Evolutionary conservation across 768 basidiomycete genomes (phyloP), one percentile per base, ranked within the genome.

Genomic region (Xerocomus potaroensis): DNA sequence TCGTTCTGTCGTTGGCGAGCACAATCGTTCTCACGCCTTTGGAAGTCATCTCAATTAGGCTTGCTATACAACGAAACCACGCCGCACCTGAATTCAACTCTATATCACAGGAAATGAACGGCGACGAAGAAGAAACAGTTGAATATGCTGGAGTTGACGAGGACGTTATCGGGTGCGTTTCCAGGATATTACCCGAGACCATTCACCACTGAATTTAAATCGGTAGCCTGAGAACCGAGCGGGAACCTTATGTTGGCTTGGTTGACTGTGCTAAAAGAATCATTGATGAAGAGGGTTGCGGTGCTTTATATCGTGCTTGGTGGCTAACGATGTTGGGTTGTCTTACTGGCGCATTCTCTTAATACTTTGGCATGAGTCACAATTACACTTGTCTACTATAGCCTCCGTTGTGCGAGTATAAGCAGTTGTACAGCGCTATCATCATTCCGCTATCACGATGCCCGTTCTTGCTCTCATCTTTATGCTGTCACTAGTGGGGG

Each of bases 31-130:
- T 91, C 11, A 74, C 86, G 23, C 90, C 90, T 5, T 67, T 92
- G 22, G 90, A 92, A 59, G 88, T 92, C 23, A 84, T 91, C 40
- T 66, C 80, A 12, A 86, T 84, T 12, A 73, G 88, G 40, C 75
- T 92, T 5, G 84, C 88, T 16, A 85, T 92, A 46, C 90, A 92
- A 58, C 79, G 90, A 43, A 92, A 91, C 53, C 88, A 91, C 53
- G 80, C 83, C 7, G 81, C 83, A 14, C 69, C 81, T 5, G 86
- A 84, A 45, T 87, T 79, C 58, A 85, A 87, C 52, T 82, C 86
- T 1, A 79, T 87, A 24, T 69, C 80, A 4, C 85, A 88, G 58
- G 87, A 91, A 55, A 79, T 79, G 15, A 83, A 83, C 32, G 80
- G 78, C 6, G 82, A 85, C 55, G 70, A 69, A 3, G 77, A 87